Conservation (phyloP, 768 basidiomycete species). For the Boletus huronensis region DNA sequence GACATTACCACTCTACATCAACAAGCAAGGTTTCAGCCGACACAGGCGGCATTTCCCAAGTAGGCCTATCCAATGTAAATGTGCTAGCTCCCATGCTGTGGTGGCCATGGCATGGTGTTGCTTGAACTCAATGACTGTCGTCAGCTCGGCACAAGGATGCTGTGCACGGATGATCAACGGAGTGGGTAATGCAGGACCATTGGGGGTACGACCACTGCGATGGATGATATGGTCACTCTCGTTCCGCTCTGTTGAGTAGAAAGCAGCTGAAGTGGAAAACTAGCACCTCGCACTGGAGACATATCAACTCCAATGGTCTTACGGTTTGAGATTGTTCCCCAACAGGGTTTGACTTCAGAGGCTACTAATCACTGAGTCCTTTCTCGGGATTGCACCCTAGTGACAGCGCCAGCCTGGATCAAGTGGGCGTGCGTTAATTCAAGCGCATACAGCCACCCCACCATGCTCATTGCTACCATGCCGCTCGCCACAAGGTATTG, state of each 20-base stretch:
- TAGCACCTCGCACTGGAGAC: neutral
- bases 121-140: neutral
- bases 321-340: too few relatives aligned
- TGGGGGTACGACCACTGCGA: too few relatives aligned
- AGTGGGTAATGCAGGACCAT: neutral
- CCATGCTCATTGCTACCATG: neutral
- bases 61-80: too few relatives aligned
- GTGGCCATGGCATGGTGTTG: too few relatives aligned
- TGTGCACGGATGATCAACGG: slow-evolving; percentile 3
- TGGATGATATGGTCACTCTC: neutral
- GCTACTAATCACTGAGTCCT: neutral
- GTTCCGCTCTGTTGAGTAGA: neutral
- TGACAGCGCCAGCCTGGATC: neutral
- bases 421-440: neutral
- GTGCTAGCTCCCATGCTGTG: too few relatives aligned
- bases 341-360: neutral
- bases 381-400: neutral
- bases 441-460: neutral
- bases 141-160: slow-evolving; percentile 1
- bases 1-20: too few relatives aligned
- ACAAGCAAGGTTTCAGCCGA: too few relatives aligned
- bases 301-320: neutral
- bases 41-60: too few relatives aligned
- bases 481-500: neutral
- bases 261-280: too few relatives aligned